Base-by-base conservation (phyloP, 2,329 filamentous ascomycete species). In the Botrytis hyacinthi region DNA sequence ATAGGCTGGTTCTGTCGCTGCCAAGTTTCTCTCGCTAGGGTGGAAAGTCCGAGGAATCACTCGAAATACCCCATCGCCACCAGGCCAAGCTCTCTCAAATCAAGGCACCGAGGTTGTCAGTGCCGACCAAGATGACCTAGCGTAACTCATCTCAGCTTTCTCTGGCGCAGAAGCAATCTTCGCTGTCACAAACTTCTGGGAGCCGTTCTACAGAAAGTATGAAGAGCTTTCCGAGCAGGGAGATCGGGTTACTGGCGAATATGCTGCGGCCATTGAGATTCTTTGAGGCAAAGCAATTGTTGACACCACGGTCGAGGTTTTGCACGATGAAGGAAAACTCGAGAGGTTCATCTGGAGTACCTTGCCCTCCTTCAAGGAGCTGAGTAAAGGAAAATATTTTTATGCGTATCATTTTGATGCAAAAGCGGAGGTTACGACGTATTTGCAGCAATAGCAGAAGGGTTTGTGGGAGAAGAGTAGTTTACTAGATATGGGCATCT, bases 1-100 rank as follows among this genome's bases (percentile, higher is more conserved):
- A 32, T 22, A 88, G 78, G 86, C 86, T 60, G 83, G 83, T 51
- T 85, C 85, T 44, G 84, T 87, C 44, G 81, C 86, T 72, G 75
- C 79, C 4, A 80, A 81, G 70, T 82, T 87, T 75, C 83, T 87
- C 73, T 80, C 86, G 77, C 80, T 83, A 44, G 79, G 83, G 63
- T 87, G 83, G 80, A 81, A 80, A 40, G 81, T 87, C 63, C 84
- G 85, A 2, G 86, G 51, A 16, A 54, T 54, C 73, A 87, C 85
- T 5, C 83, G 86, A n/a, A 82, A 86, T 14, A 12, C 77, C 1
- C 80, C 79, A 32, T 85, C 84, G 75, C 78, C 82, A 0, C 78
- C 82, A 16, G 83, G 84, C n/a, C 76, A 83, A 72, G 81, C 78
- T 0, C 80, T 87, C 32, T 76, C 80, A 0, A 78, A 66, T 5